Percentiles rank a stretch among this genome's conserved stretches.
phyloP scores from a whole-genome alignment of 768 basidiomycete genomes.

The Paxillus rubicundulus region DNA sequence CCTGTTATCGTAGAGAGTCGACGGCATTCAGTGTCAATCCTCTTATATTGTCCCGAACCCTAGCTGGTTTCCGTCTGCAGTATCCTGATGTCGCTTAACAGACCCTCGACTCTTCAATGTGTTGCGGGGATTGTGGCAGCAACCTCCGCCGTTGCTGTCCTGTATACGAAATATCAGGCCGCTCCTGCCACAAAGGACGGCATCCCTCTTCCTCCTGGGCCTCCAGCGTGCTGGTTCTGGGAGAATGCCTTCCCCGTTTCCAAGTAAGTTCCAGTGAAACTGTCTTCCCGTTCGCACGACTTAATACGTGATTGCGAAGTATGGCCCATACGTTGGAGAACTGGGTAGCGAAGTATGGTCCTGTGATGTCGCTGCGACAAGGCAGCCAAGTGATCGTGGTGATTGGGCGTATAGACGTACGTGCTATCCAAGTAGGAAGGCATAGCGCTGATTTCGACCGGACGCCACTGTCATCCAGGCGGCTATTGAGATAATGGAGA shows the following conservation, averaged over 20 bases:
- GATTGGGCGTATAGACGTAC: slow-evolving; percentile 18
- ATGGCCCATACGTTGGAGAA: slow-evolving; percentile 39
- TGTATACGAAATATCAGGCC: background rate
- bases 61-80: background rate
- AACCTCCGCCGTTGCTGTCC: background rate
- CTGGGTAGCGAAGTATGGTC: slow-evolving; percentile 57
- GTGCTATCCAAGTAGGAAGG: background rate
- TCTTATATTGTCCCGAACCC: too few relatives aligned
- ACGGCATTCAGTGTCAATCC: background rate
- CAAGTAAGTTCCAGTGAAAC: background rate
- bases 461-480: slow-evolving; percentile 19
- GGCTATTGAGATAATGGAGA: slow-evolving; percentile 41
- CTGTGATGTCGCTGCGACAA: slow-evolving; percentile 53
- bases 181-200: background rate
- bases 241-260: slow-evolving; percentile 1
- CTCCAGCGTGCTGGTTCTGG: slow-evolving; percentile 10
- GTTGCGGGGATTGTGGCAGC: background rate
- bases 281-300: too few relatives aligned
- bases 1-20: too few relatives aligned
- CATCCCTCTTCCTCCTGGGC: slow-evolving; percentile 1
- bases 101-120: background rate
- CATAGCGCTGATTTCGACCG: background rate
- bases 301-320: background rate
- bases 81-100: background rate
- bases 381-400: slow-evolving; percentile 32